phyloP scores from a whole-genome alignment of 1,139 yeast genomes.

The Suhomyces choctaworum region DNA sequence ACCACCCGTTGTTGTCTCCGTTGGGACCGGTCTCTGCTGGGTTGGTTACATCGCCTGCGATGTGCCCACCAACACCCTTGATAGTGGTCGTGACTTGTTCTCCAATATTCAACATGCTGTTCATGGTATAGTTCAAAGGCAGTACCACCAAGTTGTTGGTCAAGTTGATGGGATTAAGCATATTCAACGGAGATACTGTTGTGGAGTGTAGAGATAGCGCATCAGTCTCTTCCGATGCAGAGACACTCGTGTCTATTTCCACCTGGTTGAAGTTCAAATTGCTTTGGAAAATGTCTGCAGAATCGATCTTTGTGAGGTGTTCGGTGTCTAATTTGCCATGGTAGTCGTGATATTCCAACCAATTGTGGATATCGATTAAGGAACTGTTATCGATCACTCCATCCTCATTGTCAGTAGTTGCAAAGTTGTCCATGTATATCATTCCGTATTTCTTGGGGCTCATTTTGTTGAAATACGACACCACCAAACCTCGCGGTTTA shows the following conservation, averaged over 20 bases:
- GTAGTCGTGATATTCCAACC: conserved; percentile 36
- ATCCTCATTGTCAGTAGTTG: conserved; percentile 10
- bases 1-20: conserved; percentile 20
- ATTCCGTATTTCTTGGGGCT: conserved; percentile 38
- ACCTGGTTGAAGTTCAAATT: conserved; percentile 12
- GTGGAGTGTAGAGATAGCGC: conserved; percentile 3
- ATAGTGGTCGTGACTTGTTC: conserved; percentile 9
- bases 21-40: background rate
- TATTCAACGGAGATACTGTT: conserved; percentile 25
- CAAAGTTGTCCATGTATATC: conserved; percentile 22
- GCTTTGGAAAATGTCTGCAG: conserved; percentile 20
- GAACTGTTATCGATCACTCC: conserved; percentile 16
- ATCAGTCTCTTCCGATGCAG: conserved; percentile 3
- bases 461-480: conserved; percentile 27
- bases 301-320: conserved; percentile 20
- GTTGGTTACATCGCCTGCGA: conserved; percentile 4
- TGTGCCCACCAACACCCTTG: conserved; percentile 1
- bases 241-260: conserved; percentile 3
- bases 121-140: conserved; percentile 42
- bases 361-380: conserved; percentile 31
- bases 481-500: conserved; percentile 27
- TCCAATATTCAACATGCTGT: conserved; percentile 28
- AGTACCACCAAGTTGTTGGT: conserved; percentile 41
- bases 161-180: conserved; percentile 36
- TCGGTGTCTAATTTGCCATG: conserved; percentile 29